Evolutionary conservation across 192 early-diverging fungal genomes (phyloP).

Genomic region (Radiomyces spectabilis): DNA sequence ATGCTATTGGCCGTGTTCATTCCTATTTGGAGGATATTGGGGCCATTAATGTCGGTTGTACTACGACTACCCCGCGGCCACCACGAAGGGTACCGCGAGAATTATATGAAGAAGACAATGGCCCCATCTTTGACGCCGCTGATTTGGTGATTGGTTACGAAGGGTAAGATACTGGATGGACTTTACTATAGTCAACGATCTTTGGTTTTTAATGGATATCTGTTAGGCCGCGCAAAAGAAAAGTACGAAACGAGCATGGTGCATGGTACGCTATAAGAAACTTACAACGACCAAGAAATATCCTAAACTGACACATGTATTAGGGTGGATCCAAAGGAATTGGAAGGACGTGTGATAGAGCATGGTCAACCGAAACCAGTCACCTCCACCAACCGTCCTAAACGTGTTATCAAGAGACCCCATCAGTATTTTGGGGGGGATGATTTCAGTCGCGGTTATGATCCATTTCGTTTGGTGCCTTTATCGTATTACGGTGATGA

Average conservation of each 20-base stretch:
- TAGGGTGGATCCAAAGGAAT: conserved; percentile 47
- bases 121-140: background rate
- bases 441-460: conserved; percentile 28
- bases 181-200: too few relatives aligned
- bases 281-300: background rate
- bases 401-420: conserved; percentile 11
- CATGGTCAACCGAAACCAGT: conserved; percentile 23
- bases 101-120: background rate
- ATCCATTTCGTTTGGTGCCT: conserved; percentile 48
- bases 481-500: conserved; percentile 30
- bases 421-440: conserved; percentile 9
- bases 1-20: conserved; percentile 83
- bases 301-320: background rate
- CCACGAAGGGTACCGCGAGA: background rate
- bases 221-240: conserved; percentile 35
- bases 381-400: background rate
- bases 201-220: too few relatives aligned
- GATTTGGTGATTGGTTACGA: conserved; percentile 19
- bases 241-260: conserved; percentile 49
- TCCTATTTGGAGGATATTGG: conserved; percentile 69
- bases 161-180: too few relatives aligned
- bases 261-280: conserved; percentile 48
- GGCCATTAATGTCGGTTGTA: conserved; percentile 69
- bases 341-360: conserved; percentile 47
- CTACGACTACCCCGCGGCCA: conserved; percentile 25